Conservation (phyloP, 192 early-diverging fungal species). For the Coemansia sp. region DNA sequence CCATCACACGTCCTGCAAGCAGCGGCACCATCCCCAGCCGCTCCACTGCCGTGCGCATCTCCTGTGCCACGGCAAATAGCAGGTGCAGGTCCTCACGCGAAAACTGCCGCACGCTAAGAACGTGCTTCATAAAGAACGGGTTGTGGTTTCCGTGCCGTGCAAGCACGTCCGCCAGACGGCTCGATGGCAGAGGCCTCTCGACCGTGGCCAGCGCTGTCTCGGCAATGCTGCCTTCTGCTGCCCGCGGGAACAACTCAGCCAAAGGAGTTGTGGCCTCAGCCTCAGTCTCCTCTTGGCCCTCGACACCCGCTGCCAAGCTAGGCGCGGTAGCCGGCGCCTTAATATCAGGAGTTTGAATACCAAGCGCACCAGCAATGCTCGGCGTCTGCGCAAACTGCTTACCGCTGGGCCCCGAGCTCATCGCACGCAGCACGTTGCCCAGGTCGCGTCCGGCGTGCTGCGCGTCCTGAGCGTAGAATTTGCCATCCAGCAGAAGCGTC, state of each 20-base stretch:
- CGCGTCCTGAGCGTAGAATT: constrained; percentile 47
- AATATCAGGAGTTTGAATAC: constrained; percentile 9
- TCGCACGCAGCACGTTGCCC: constrained; percentile 34
- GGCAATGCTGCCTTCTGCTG: not conserved
- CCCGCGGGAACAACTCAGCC: not conserved
- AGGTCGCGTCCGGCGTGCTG: constrained; percentile 52
- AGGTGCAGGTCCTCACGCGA: constrained; percentile 89
- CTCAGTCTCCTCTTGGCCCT: constrained; percentile 18
- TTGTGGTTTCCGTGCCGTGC: constrained; percentile 46
- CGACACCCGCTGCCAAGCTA: constrained; percentile 13
- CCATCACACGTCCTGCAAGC: constrained; percentile 87
- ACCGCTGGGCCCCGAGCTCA: constrained; percentile 48
- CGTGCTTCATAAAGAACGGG: constrained; percentile 93
- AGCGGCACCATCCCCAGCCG: constrained; percentile 82
- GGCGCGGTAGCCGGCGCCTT: not conserved
- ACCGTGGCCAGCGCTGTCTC: constrained; percentile 7
- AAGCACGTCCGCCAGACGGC: constrained; percentile 43
- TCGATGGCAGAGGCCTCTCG: constrained; percentile 20
- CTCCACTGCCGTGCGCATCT: constrained; percentile 94
- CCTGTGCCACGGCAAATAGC: constrained; percentile 93
- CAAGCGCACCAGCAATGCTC: constrained; percentile 11
- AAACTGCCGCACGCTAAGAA: constrained; percentile 90
- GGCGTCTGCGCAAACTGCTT: constrained; percentile 36
- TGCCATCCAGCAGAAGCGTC: constrained; percentile 86
- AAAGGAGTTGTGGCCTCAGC: constrained; percentile 3